phyloP scores from a whole-genome alignment of 2,329 filamentous ascomycete species.

The Pestalotiopsis fici region DNA sequence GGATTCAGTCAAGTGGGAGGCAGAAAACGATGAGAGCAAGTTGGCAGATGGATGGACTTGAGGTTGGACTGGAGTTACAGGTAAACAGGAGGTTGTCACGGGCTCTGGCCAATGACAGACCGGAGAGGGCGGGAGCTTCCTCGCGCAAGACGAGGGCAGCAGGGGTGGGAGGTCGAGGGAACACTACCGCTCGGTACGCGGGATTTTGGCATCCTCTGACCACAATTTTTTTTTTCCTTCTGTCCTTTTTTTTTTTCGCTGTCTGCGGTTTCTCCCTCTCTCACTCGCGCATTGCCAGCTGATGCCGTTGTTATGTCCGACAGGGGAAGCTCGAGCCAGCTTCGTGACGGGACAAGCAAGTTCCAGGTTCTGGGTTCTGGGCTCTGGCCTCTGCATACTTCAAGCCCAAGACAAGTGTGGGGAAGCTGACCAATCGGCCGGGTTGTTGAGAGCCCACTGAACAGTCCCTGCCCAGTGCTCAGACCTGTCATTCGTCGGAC shows the following conservation, averaged over 20 bases:
- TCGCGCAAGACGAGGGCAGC: constrained; percentile 7
- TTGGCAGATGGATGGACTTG: constrained; percentile 20
- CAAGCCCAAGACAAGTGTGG: background rate
- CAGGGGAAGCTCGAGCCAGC: constrained; percentile 6
- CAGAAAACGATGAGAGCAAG: constrained; percentile 18
- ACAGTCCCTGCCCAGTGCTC: background rate
- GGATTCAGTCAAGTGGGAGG: constrained; percentile 14
- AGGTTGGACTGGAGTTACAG: constrained; percentile 25
- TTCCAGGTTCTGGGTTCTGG: background rate
- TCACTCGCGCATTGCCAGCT: background rate
- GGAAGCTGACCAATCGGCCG: background rate
- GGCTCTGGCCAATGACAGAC: constrained; percentile 22
- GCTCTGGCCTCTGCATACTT: background rate
- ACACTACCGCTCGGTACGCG: background rate
- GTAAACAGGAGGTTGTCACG: constrained; percentile 30
- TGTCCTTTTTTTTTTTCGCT: background rate
- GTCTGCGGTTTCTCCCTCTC: background rate
- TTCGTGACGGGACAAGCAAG: background rate
- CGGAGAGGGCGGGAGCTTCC: constrained; percentile 22
- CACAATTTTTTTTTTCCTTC: background rate
- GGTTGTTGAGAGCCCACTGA: background rate
- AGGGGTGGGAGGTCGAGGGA: constrained; percentile 8
- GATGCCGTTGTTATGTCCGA: constrained; percentile 7
- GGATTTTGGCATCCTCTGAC: background rate
- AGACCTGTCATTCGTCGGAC: background rate